Base-by-base conservation (phyloP, 2,329 filamentous ascomycete species). In the Fusarium proliferatum region DNA sequence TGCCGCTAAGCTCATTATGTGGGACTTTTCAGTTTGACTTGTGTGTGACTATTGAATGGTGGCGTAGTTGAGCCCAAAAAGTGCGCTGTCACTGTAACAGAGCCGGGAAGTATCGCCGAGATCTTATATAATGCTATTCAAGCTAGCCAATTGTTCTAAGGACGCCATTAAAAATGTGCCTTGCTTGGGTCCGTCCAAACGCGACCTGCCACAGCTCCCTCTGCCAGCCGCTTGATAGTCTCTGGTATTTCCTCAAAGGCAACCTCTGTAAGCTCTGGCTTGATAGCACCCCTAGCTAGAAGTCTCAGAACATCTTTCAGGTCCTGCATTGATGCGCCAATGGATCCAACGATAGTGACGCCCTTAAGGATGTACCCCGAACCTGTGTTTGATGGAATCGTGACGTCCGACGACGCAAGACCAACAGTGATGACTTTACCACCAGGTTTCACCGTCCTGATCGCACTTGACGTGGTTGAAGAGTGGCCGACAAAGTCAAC, bases 41-140 rank as follows among this genome's bases (percentile, higher is more conserved):
- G 10, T 19, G 10, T 19, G 11, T 9, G 2, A 12, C 48, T 34
- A 34, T 23, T 19, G 30, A 23, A 34, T 23, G 9, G 11, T 51
- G 48, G 48, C 48, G 48, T 8, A 15, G 30, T n/a, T 51, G 30
- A 34, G 11, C 2, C 8, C 16, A 9, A 2, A 17, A 1, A 9
- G 8, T 19, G 11, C n/a, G 10, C 16, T 23, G 11, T 19, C 8
- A 19, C 3, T 12, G 1, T 4, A 2, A 34, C 8, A 9, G 16
- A 19, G n/a, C 6, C 16, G 11, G 9, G 15, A 33, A 23, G 10
- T 13, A 23, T n/a, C 28, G 8, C 30, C 48, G 28, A 33, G 10
- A 11, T 9, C 16, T 45, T 8, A 6, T 17, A 11, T 9, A 2
- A 5, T 11, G 15, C 21, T 33, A 12, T 9, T 3, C 3, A 49